Evolutionary conservation across 2,329 filamentous ascomycete genomes (phyloP).

Genomic region (Blastomyces parvus): DNA sequence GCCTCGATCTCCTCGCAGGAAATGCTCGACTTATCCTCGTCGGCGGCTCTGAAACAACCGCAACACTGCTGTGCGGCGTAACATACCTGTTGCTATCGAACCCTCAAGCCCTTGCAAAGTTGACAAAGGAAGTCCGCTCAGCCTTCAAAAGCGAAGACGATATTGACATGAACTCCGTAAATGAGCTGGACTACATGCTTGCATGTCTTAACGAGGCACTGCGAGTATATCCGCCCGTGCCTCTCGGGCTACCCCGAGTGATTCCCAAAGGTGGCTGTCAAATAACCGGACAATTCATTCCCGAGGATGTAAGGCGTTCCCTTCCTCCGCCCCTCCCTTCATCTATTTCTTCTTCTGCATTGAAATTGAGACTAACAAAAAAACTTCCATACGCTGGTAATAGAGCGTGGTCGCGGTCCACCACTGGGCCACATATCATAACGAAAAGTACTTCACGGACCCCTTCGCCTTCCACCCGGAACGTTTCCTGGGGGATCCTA

Average conservation of each 20-base stretch:
- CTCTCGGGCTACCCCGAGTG: conserved; percentile 19
- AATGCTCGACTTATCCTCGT: conserved; percentile 28
- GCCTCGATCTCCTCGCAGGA: conserved; percentile 26
- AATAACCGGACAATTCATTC: conserved; percentile 32
- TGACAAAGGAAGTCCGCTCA: conserved; percentile 34
- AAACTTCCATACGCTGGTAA: background rate
- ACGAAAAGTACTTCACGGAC: conserved; percentile 37
- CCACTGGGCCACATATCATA: conserved; percentile 40
- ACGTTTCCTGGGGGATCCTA: conserved; percentile 32
- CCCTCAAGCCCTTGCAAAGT: conserved; percentile 22
- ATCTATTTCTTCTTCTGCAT: too few species aligned
- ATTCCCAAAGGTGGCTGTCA: conserved; percentile 18
- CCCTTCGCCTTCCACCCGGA: conserved; percentile 42
- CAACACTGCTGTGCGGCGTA: conserved; percentile 34
- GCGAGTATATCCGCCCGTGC: conserved; percentile 33
- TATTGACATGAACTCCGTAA: conserved; percentile 29
- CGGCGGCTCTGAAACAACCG: conserved; percentile 42
- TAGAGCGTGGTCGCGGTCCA: conserved; percentile 38
- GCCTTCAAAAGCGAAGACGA: conserved; percentile 30
- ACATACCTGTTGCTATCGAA: conserved; percentile 35
- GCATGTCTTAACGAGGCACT: conserved; percentile 38
- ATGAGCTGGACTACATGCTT: conserved; percentile 31
- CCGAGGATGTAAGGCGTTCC: conserved; percentile 18
- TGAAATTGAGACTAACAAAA: background rate
- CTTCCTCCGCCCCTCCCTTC: background rate